These are phyloP conservation scores for Alloascoidea africana DNA, from an alignment of 805 yeast species.

Conservation along the genomic window DNA sequence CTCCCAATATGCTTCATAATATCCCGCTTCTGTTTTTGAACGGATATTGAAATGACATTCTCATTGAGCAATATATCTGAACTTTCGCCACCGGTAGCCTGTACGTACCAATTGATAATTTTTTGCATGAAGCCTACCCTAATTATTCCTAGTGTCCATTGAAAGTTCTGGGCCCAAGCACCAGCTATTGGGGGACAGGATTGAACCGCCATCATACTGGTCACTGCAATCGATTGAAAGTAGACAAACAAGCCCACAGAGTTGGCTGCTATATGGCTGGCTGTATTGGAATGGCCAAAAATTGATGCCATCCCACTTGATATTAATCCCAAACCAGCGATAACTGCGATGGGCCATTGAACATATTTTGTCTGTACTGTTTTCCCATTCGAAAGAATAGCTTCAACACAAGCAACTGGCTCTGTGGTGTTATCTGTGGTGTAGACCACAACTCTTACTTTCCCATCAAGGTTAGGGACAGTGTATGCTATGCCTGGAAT, in stretches of 20 bases:
- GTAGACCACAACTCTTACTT: constrained; percentile 61
- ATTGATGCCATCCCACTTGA: constrained; percentile 81
- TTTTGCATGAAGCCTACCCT: constrained; percentile 58
- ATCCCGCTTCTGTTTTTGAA: constrained; percentile 37
- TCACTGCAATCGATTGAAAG: constrained; percentile 85
- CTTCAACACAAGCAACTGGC: constrained; percentile 85
- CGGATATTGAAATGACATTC: constrained; percentile 62
- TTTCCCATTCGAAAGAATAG: constrained; percentile 71
- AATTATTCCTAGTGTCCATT: constrained; percentile 92
- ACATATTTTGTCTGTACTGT: constrained; percentile 90
- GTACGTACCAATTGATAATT: constrained; percentile 80
- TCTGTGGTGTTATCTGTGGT: constrained; percentile 25
- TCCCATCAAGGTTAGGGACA: constrained; percentile 89
- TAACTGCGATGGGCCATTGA: constrained; percentile 91
- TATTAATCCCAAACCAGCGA: constrained; percentile 75
- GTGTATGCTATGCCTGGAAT: constrained; percentile 81
- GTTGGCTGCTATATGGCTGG: constrained; percentile 96
- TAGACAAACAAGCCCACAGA: constrained; percentile 84
- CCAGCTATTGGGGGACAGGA: constrained; percentile 93
- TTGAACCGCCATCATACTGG: constrained; percentile 91
- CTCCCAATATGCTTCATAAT: background rate
- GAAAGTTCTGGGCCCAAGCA: constrained; percentile 95
- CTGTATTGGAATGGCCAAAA: constrained; percentile 80
- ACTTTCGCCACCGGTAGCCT: constrained; percentile 83
- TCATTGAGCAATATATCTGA: constrained; percentile 57